Percentiles rank a stretch among this genome's conserved stretches.
Conservation (phyloP, 768 basidiomycete species). For the Macrolepiota fuliginosa region DNA sequence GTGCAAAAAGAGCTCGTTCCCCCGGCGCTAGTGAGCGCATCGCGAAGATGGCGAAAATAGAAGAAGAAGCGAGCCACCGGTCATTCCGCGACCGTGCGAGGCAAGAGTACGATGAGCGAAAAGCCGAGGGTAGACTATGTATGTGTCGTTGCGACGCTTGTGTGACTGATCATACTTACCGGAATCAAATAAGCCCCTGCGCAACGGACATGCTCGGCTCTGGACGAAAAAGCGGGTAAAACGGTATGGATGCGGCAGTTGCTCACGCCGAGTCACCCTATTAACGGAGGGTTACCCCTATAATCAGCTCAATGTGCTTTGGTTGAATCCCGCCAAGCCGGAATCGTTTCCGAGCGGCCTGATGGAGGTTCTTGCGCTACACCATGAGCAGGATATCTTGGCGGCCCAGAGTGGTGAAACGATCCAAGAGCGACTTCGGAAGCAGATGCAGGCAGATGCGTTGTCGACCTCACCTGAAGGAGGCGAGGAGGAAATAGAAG, state of each 20-base stretch:
- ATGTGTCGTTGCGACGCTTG: conserved; percentile 17
- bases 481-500: conserved; percentile 28
- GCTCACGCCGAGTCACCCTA: neutral
- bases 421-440: conserved; percentile 53
- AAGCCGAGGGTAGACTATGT: conserved; percentile 67
- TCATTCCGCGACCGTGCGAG: conserved; percentile 70
- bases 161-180: conserved; percentile 4
- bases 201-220: conserved; percentile 67
- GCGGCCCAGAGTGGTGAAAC: conserved; percentile 29
- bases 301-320: conserved; percentile 75
- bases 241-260: conserved; percentile 40
- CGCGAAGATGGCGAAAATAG: conserved; percentile 78
- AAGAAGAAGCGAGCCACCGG: conserved; percentile 50
- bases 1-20: conserved; percentile 65
- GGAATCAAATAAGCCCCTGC: conserved; percentile 42
- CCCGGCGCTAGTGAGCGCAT: conserved; percentile 61
- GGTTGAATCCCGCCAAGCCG: conserved; percentile 65
- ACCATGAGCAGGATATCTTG: conserved; percentile 26
- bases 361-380: conserved; percentile 49
- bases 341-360: conserved; percentile 69
- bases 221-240: conserved; percentile 74
- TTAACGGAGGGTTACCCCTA: neutral
- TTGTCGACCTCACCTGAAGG: conserved; percentile 48
- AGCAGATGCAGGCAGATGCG: conserved; percentile 75
- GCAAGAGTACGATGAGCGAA: conserved; percentile 73